phyloP scores from a whole-genome alignment of 2,329 filamentous ascomycete species.

The Colletotrichum tanaceti region DNA sequence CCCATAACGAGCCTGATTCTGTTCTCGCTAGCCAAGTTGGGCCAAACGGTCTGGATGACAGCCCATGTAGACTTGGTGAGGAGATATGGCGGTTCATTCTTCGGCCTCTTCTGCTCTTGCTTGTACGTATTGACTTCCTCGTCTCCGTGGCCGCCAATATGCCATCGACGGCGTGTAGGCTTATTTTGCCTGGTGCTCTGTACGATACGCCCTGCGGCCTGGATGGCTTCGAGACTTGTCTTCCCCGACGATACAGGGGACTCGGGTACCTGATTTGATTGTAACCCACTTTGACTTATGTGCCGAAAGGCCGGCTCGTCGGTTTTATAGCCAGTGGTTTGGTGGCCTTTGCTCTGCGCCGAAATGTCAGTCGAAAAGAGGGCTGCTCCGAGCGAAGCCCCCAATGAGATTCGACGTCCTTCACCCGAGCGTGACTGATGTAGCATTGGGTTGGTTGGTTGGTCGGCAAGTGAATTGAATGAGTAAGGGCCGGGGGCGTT shows the following conservation, averaged over 20 bases:
- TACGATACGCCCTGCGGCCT: not conserved
- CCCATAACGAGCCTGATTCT: slow-evolving; percentile 69
- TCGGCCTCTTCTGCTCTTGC: not conserved
- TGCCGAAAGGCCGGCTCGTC: no score
- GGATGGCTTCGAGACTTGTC: not conserved
- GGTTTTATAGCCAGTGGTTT: not conserved
- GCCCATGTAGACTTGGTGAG: slow-evolving; percentile 19
- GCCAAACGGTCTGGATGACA: slow-evolving; percentile 78
- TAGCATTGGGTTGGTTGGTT: not conserved
- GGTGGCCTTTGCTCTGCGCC: no score
- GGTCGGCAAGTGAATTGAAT: no score
- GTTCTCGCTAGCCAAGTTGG: slow-evolving; percentile 64
- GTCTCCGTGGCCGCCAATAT: not conserved
- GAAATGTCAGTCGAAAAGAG: not conserved
- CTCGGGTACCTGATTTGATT: not conserved
- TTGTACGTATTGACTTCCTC: not conserved
- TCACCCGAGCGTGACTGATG: not conserved
- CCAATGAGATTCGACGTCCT: not conserved
- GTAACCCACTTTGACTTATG: not conserved
- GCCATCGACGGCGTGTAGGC: not conserved
- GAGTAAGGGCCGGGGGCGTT: not conserved
- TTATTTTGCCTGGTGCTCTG: not conserved
- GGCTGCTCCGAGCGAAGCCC: not conserved
- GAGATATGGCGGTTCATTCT: not conserved
- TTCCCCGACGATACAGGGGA: no score